A percentile compares a stretch with the other conserved stretches of the same genome.
Evolutionary conservation across 768 basidiomycete species (phyloP).

Genomic region (Trametes coccinea): DNA sequence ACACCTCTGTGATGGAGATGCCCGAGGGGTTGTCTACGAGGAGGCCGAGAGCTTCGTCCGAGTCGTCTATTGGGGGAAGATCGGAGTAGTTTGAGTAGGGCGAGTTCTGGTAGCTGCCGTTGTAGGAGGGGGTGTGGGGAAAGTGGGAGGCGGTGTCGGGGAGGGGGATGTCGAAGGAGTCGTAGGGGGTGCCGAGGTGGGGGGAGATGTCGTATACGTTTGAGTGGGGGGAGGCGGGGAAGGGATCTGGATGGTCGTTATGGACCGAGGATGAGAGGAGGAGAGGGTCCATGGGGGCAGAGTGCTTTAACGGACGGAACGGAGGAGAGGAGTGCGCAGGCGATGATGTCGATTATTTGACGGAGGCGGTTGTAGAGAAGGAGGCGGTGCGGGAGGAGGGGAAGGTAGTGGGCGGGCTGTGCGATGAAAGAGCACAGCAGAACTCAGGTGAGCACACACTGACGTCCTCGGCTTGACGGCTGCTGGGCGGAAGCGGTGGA

Average conservation of each 20-base stretch:
- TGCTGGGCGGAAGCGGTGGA: background rate
- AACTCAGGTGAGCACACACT: background rate
- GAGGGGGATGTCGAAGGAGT: constrained; percentile 42
- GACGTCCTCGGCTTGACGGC: background rate
- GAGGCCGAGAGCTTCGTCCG: constrained; percentile 41
- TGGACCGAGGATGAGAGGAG: constrained; percentile 21
- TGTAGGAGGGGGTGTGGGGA: constrained; percentile 56
- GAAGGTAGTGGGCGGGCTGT: constrained; percentile 10
- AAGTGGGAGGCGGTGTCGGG: constrained; percentile 40
- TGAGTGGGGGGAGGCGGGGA: constrained; percentile 17
- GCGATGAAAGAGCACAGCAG: constrained; percentile 16
- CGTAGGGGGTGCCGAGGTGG: constrained; percentile 35
- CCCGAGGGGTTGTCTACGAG: constrained; percentile 48
- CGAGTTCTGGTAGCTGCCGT: constrained; percentile 68
- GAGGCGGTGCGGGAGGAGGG: constrained; percentile 18
- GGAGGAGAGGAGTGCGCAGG: constrained; percentile 18
- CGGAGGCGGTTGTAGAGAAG: constrained; percentile 19
- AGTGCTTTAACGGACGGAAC: constrained; percentile 18
- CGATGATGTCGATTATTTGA: constrained; percentile 27
- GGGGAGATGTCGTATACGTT: constrained; percentile 29
- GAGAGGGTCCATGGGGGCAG: constrained; percentile 24
- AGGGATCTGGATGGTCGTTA: constrained; percentile 19
- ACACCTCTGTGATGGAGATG: constrained; percentile 45
- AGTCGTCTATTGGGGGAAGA: constrained; percentile 41
- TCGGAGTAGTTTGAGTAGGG: constrained; percentile 72